Evolutionary conservation across 2,329 filamentous ascomycete species (phyloP), one percentile per base, ranked within the genome.

Genomic region (Magnaporthiopsis rhizophila): DNA sequence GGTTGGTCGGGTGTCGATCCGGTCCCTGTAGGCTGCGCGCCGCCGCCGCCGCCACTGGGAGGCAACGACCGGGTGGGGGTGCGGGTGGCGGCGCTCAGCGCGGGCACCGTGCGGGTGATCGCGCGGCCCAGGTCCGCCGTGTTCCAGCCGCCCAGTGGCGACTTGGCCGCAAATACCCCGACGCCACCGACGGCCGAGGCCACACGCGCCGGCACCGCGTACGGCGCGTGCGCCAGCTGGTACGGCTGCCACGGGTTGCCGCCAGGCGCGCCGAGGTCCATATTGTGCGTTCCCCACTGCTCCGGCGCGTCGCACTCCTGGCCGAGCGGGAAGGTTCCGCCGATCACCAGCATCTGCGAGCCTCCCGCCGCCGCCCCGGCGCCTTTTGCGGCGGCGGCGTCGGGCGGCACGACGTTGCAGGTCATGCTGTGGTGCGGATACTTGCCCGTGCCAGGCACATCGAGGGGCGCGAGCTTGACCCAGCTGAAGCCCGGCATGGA

Each of bases 331-430:
- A 87, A 86, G 59, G 78, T 80, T 24, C 86, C 86, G 28, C 86
- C 86, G 50, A 88, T 82, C 60, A 89, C 78, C 30, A 89, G 73
- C 82, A 89, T 88, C 71, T 89, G 86, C 5, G 80, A 78, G 59
- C 76, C 74, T 63, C 80, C 78, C 18, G 38, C 45, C 28, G 24
- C 61, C 24, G 26, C 38, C n/a, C 56, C 18, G 45, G 18, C 21
- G 45, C 45, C 45, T 6, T n/a, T 38, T 38, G 36, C 36, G 13
- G 45, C 45, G 4, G 45, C 45, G 45, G 6, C 45, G 18, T 53
- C 45, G 9, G 36, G 36, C 36, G 73, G 68, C 30, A 86, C 74
- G 34, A 88, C 81, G 69, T 85, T 85, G 70, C 85, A 88, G 50
- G 79, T 83, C 34, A 86, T 76, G 32, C 81, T 82, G 71, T 87